Evolutionary conservation across 768 basidiomycete species (phyloP), one percentile per base, ranked within the genome.

Genomic region (Tephrocybe sp.): DNA sequence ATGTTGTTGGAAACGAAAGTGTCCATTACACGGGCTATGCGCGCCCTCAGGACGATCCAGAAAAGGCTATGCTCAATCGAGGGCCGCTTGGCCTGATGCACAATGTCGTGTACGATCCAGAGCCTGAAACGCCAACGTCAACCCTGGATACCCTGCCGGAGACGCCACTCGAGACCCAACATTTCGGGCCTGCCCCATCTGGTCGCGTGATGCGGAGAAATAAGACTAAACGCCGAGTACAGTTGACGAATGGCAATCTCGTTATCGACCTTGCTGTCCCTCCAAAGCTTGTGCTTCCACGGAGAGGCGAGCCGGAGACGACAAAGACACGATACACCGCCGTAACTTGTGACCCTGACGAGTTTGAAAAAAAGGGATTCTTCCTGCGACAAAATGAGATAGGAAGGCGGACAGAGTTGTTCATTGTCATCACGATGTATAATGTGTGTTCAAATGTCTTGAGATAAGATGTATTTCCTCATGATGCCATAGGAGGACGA

Each of bases 341-440:
- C 0, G 88, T 95, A 5, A 97, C 93, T 9, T 92, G 93, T 64
- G 92, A 94, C 63, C 94, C 95, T 1, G 90, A 98, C 62, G 87
- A 95, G 27, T 97, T 95, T 62, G 84, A 89, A 67, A 80, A 77
- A 62, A 82, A 82, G 39, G 86, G 89, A 9, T 95, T 91, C 66
- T 89, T 86, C 52, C 75, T 98, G 25, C 77, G 94, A 43, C 95
- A 97, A 64, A 87, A 87, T 61, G 80, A 89, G 60, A 80, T 70
- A 53, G 83, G 84, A 25, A 77, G 93, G 45, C 79, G 86, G 48
- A 97, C 93, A 11, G 95, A 98, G 62, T 65, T 98, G 47, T 89
- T 96, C 71, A 88, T 98, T 63, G 90, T 92, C 50, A 89, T 98
- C 60, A 98, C 94, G 19, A 93, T 97, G 92, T 97, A 87, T 64